Percentiles rank a stretch among this genome's conserved stretches.
Conservation (phyloP, 2,329 filamentous ascomycete genomes). For the Epichloe festucae region DNA sequence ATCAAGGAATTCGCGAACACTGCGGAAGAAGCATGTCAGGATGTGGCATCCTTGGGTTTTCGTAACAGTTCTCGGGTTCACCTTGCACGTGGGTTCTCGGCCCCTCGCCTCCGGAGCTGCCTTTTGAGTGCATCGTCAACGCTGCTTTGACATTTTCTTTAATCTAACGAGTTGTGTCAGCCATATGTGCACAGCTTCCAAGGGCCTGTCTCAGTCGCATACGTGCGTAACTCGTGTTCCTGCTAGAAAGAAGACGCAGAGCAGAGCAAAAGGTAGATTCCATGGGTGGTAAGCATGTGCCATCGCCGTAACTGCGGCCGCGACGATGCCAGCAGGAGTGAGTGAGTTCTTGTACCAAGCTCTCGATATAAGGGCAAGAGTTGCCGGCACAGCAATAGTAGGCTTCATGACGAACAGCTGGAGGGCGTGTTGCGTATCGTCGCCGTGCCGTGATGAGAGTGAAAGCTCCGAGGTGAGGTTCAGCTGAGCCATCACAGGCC, state of each 20-base stretch:
- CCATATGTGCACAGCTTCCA: neutral
- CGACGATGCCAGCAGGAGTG: slow-evolving; percentile 60
- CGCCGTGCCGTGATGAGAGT: neutral
- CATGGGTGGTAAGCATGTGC: slow-evolving; percentile 87
- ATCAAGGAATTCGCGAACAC: slow-evolving; percentile 78
- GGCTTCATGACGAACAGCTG: slow-evolving; percentile 35
- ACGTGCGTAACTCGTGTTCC: slow-evolving; percentile 79
- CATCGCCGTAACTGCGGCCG: slow-evolving; percentile 59
- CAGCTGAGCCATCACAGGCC: neutral
- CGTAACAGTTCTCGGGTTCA: slow-evolving; percentile 10
- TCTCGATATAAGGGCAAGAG: slow-evolving; percentile 48
- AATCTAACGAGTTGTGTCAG: slow-evolving; percentile 35
- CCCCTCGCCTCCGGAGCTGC: slow-evolving; percentile 64
- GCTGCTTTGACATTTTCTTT: slow-evolving; percentile 78
- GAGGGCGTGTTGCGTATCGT: neutral
- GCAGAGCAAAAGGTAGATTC: slow-evolving; percentile 76
- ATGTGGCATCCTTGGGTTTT: neutral
- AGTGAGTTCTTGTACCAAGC: slow-evolving; percentile 64
- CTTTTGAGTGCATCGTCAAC: slow-evolving; percentile 66
- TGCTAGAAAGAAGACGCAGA: slow-evolving; percentile 75
- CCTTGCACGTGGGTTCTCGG: slow-evolving; percentile 74
- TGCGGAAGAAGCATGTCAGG: slow-evolving; percentile 13
- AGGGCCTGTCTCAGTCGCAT: slow-evolving; percentile 8
- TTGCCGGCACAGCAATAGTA: slow-evolving; percentile 44
- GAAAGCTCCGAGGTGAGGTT: neutral